Base-by-base conservation (phyloP, 805 yeast species). In the Saturnispora kantuleensis region DNA sequence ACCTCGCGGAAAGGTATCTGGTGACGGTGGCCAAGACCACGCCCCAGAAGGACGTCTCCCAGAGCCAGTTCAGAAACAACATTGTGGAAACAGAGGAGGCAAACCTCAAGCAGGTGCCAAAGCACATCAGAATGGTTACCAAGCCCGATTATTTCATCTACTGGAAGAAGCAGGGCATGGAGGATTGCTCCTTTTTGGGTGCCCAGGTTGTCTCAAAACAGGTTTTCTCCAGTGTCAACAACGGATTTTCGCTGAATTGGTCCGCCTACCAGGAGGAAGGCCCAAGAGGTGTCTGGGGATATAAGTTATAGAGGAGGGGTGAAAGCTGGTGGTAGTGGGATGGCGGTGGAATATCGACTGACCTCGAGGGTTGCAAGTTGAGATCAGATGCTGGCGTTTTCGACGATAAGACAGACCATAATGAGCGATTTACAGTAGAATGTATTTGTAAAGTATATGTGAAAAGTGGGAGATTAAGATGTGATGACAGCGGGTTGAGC, bases 101-200 rank as follows among this genome's bases (percentile, higher is more conserved):
- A 51, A 56, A 50, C 47, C 58, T 49, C 51, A 71, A 41, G 18
- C 97, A 90, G 64, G 88, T 81, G 2, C 97, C 97, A 17, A 77
- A 79, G n/a, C 69, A 79, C 11, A 73, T 89, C 45, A 77, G 74
- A 52, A 58, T 78, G 41, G 77, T 80, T 21, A 81, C 81, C 55
- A 73, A 77, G 60, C 94, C 96, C 0, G 97, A 90, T 45, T 89
- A 90, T 62, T 90, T 90, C 65, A 85, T 95, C 1, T 95, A 86
- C 52, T 90, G 97, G 97, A 89, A 89, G 64, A 77, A 77, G 60
- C 63, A 65, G 33, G 88, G 90, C 1, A 81, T 82, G 74, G 79
- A 81, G 47, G 88, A 85, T 52, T 76, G 81, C 30, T 71, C 77
- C 47, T 86, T 89, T 57, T 66, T 89, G 49, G 97, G 97, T 2